Conservation (phyloP, 495 filamentous ascomycete genomes). For the Penicillium crystallinum region DNA sequence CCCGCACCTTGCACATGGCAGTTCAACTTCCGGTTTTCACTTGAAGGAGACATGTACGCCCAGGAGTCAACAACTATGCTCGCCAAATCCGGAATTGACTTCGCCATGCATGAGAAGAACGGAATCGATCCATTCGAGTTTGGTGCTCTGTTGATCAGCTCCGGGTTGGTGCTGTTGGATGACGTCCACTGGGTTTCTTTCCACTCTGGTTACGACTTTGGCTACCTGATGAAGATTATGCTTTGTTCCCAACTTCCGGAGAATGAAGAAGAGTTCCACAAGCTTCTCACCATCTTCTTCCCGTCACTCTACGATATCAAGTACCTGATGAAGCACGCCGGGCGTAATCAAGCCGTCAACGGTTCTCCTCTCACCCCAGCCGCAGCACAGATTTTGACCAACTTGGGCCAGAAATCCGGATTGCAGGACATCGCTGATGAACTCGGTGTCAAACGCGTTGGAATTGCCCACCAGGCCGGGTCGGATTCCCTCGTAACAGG, state of each 20-base stretch:
- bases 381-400: conserved; percentile 63
- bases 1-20: conserved; percentile 89
- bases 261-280: conserved; percentile 81
- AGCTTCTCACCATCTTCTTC: conserved; percentile 82
- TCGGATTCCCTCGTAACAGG: conserved; percentile 89
- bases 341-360: conserved; percentile 57
- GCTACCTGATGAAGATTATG: conserved; percentile 91
- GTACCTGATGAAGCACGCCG: conserved; percentile 86
- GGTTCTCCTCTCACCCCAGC: conserved; percentile 54
- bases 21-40: conserved; percentile 96
- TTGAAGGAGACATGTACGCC: conserved; percentile 94
- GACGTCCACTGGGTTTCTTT: conserved; percentile 95
- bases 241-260: conserved; percentile 72
- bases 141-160: conserved; percentile 81
- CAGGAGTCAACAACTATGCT: conserved; percentile 87
- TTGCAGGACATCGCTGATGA: conserved; percentile 92
- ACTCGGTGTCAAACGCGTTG: conserved; percentile 80
- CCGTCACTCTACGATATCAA: conserved; percentile 93
- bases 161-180: conserved; percentile 81
- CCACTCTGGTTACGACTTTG: conserved; percentile 98
- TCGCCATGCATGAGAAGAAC: conserved; percentile 69
- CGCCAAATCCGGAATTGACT: conserved; percentile 82
- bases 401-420: conserved; percentile 79
- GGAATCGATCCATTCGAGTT: conserved; percentile 92
- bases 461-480: conserved; percentile 83